phyloP scores from a whole-genome alignment of 805 yeast genomes.

The Cyberlindnera mycetangii region DNA sequence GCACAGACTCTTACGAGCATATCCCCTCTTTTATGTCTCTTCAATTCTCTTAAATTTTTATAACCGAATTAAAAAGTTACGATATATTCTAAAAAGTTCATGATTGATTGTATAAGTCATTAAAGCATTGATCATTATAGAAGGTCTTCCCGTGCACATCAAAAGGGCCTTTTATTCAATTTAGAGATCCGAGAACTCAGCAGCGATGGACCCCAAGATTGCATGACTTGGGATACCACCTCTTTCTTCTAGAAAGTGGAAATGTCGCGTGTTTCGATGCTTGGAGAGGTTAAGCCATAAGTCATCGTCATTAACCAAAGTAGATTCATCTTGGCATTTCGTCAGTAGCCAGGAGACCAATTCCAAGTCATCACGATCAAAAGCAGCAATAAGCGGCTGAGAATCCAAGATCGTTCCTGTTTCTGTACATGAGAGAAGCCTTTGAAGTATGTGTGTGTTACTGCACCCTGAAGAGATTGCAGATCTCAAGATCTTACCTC shows the following conservation, averaged over 20 bases:
- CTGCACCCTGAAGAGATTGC: conserved; percentile 8
- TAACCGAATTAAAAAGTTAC: too few species aligned
- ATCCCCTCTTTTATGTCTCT: neutral
- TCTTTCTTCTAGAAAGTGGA: conserved; percentile 17
- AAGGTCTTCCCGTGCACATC: too few species aligned
- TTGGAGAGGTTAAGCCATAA: conserved; percentile 21
- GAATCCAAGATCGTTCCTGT: conserved; percentile 3
- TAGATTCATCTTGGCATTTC: conserved; percentile 7
- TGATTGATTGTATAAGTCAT: too few species aligned
- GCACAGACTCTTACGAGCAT: neutral
- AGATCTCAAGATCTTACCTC: conserved; percentile 5
- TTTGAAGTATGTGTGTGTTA: neutral
- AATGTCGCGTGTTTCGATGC: conserved; percentile 3
- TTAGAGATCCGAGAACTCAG: neutral
- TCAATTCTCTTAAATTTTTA: neutral
- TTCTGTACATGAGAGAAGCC: conserved; percentile 14
- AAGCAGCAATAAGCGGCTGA: conserved; percentile 19
- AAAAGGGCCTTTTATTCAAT: too few species aligned
- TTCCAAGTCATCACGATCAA: conserved; percentile 9
- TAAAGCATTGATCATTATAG: neutral
- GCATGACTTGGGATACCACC: conserved; percentile 26
- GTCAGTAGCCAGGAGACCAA: conserved; percentile 21
- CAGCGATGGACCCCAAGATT: conserved; percentile 10
- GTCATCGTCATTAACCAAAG: conserved; percentile 16
- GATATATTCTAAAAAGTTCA: too few species aligned